Evolutionary conservation across 129 eudicot genomes (phyloP).

Genomic region (Flaveria trinervia): DNA sequence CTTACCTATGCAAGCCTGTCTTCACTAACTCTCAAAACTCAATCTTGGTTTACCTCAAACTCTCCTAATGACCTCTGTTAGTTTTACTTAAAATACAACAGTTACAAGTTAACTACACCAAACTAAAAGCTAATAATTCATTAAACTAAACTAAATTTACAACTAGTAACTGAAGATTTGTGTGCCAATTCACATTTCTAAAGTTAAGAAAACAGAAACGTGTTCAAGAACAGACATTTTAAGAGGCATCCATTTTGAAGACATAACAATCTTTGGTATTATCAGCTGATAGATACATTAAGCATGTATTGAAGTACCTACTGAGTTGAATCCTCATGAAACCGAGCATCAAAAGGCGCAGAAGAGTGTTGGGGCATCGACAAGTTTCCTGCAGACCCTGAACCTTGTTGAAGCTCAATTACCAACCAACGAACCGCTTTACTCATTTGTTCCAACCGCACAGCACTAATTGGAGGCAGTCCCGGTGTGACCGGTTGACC

Average conservation of each 20-base stretch:
- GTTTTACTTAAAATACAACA: not conserved
- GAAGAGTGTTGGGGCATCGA: constrained; percentile 52
- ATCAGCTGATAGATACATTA: not conserved
- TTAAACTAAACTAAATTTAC: not conserved
- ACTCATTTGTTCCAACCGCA: constrained; percentile 92
- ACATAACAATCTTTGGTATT: not conserved
- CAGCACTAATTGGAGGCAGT: constrained; percentile 90
- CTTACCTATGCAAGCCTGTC: too few species aligned
- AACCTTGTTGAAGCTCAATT: constrained; percentile 86
- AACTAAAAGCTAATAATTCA: not conserved
- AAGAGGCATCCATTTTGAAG: not conserved
- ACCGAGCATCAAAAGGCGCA: constrained; percentile 90
- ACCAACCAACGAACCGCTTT: constrained; percentile 94
- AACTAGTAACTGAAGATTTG: not conserved
- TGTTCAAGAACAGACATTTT: not conserved
- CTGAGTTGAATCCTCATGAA: constrained; percentile 73
- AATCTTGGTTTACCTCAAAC: not conserved
- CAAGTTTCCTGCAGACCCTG: constrained; percentile 58
- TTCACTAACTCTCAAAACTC: too few species aligned
- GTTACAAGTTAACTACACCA: not conserved
- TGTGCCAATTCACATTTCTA: not conserved
- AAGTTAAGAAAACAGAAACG: not conserved
- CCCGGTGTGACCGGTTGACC: constrained; percentile 59
- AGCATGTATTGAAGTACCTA: constrained; percentile 43
- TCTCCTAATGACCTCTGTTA: not conserved